Evolutionary conservation across 345 rosid species (phyloP).

Genomic region (Corymbia maculata): DNA sequence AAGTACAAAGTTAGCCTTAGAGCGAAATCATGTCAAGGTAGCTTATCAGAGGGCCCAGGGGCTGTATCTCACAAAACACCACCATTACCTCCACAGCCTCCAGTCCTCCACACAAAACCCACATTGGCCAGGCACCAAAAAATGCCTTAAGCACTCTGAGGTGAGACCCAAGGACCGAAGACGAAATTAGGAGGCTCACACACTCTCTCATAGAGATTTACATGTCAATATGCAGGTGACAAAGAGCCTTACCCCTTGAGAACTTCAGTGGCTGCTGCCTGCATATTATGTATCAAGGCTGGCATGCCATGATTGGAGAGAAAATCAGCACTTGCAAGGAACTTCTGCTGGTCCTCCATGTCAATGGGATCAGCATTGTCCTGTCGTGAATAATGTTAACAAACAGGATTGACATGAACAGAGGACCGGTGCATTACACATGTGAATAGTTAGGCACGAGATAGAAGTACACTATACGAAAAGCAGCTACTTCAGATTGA

Average conservation of each 20-base stretch:
- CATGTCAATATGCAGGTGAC: neutral
- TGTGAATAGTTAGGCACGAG: neutral
- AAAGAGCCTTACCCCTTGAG: constrained; percentile 51
- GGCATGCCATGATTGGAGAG: constrained; percentile 62
- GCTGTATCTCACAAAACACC: neutral
- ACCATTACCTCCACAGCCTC: neutral
- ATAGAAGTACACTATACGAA: neutral
- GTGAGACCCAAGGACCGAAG: neutral
- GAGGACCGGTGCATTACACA: neutral
- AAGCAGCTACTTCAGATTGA: neutral
- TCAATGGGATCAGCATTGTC: constrained; percentile 71
- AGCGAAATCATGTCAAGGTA: neutral
- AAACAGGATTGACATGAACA: neutral
- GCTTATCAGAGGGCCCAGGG: neutral
- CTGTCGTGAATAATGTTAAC: constrained; percentile 14
- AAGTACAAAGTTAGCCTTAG: neutral
- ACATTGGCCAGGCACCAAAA: neutral
- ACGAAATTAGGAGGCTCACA: neutral
- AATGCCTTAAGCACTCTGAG: neutral
- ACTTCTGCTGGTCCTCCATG: constrained; percentile 68
- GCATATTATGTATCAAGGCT: constrained; percentile 44
- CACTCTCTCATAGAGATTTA: neutral
- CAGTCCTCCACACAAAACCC: neutral
- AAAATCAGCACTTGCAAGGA: constrained; percentile 69
- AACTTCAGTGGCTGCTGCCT: constrained; percentile 58